Conservation (phyloP, 352 stramenopile genomes). For the Phytophthora pini region DNA sequence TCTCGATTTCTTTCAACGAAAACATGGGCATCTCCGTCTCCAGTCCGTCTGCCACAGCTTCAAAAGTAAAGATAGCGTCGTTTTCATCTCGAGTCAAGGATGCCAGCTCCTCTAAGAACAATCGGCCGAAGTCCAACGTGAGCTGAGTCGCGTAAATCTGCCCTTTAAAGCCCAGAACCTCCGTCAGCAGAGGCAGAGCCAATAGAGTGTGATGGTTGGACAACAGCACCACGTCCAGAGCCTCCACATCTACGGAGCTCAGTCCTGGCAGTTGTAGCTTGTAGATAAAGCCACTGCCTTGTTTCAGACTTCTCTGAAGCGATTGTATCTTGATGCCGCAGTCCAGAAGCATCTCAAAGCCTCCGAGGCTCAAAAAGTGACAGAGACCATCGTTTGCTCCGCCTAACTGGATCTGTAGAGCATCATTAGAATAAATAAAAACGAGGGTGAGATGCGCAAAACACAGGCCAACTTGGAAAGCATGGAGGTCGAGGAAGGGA, state of each 20-base stretch:
- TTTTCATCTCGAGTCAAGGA: conserved; percentile 26
- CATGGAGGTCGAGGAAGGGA: not conserved
- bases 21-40: conserved; percentile 41
- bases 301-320: not conserved
- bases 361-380: conserved; percentile 82
- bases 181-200: conserved; percentile 76
- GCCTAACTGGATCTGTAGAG: conserved; percentile 75
- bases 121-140: conserved; percentile 67
- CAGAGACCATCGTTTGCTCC: conserved; percentile 73
- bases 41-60: conserved; percentile 26
- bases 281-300: conserved; percentile 21
- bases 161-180: conserved; percentile 79
- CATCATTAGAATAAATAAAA: conserved; percentile 16
- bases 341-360: conserved; percentile 85
- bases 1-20: conserved; percentile 54
- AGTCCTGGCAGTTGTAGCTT: conserved; percentile 45
- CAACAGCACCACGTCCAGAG: conserved; percentile 76
- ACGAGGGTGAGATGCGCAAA: conserved; percentile 21
- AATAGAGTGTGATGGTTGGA: conserved; percentile 79
- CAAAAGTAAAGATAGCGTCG: conserved; percentile 33
- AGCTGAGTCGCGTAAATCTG: conserved; percentile 76
- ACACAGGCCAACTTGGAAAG: conserved; percentile 6
- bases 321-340: conserved; percentile 54
- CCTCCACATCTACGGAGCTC: conserved; percentile 57
- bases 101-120: conserved; percentile 78